A percentile compares a stretch with the other conserved stretches of the same genome.
Evolutionary conservation across 148 eudicot species (phyloP).

Genomic region (Rhododendron simsii): DNA sequence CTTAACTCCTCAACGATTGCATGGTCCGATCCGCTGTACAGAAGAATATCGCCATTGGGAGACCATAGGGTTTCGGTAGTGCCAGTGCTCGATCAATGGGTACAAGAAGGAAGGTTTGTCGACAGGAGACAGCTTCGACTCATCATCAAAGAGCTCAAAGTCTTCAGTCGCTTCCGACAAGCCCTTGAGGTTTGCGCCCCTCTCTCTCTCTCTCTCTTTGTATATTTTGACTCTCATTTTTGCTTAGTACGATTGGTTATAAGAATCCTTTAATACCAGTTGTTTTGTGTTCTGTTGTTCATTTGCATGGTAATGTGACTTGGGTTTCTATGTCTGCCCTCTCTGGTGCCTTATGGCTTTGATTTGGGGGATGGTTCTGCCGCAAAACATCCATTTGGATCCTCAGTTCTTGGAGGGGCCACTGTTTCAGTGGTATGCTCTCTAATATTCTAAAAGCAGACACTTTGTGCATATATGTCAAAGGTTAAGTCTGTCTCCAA

Average conservation of each 20-base stretch:
- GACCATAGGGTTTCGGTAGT: constrained; percentile 20
- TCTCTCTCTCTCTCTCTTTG: neutral
- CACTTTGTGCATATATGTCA: too few relatives aligned
- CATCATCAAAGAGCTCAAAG: constrained; percentile 12
- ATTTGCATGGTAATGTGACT: neutral
- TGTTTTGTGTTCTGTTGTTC: neutral
- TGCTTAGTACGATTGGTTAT: too few relatives aligned
- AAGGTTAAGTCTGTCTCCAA: too few relatives aligned
- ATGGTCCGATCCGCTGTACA: constrained; percentile 13
- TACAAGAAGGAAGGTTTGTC: constrained; percentile 20
- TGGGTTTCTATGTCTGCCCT: too few relatives aligned
- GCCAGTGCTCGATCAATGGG: constrained; percentile 37
- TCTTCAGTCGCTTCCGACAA: constrained; percentile 21
- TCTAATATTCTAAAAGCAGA: too few relatives aligned
- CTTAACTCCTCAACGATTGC: neutral
- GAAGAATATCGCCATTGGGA: constrained; percentile 25
- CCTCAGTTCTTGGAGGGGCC: too few relatives aligned
- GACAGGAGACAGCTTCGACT: constrained; percentile 2
- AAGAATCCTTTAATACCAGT: neutral
- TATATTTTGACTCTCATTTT: neutral
- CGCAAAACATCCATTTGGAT: too few relatives aligned
- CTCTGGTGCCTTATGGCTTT: too few relatives aligned
- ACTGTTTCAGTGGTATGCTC: too few relatives aligned
- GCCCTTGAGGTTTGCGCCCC: constrained; percentile 26
- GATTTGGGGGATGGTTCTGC: too few relatives aligned